Evolutionary conservation across 306 rosid genomes (phyloP).

Genomic region (Quercus gilva): DNA sequence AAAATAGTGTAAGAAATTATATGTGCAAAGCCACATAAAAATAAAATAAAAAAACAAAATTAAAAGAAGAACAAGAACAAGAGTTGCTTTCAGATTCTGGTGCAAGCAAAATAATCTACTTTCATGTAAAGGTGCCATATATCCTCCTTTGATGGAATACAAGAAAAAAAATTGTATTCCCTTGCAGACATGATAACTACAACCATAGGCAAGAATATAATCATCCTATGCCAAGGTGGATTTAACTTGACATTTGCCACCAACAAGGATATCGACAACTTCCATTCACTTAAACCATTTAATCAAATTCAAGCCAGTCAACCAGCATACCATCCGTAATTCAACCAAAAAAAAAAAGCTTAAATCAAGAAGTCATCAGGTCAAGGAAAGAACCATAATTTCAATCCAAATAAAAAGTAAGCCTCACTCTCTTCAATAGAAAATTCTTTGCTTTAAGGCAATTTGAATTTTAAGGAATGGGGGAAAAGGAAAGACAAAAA

Average conservation of each 20-base stretch:
- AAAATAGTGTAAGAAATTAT: neutral
- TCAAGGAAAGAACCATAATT: neutral
- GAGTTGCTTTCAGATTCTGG: neutral
- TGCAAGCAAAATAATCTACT: too few relatives aligned
- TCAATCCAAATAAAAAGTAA: neutral
- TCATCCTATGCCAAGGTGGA: neutral
- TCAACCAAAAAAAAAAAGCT: neutral
- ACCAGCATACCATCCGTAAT: neutral
- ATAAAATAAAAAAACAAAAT: neutral
- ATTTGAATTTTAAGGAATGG: neutral
- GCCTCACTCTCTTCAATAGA: neutral
- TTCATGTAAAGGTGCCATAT: neutral
- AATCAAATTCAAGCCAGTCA: neutral
- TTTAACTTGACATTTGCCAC: neutral
- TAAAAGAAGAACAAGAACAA: neutral
- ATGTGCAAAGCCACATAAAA: neutral
- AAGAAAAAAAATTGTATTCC: neutral
- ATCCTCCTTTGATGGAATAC: neutral
- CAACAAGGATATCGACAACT: neutral
- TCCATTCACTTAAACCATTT: neutral
- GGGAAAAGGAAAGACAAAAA: neutral
- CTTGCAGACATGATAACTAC: neutral
- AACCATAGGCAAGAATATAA: neutral
- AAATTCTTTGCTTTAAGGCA: neutral
- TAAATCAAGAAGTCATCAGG: neutral